phyloP scores from a whole-genome alignment of 805 yeast species.

The Pichia kluyveri region DNA sequence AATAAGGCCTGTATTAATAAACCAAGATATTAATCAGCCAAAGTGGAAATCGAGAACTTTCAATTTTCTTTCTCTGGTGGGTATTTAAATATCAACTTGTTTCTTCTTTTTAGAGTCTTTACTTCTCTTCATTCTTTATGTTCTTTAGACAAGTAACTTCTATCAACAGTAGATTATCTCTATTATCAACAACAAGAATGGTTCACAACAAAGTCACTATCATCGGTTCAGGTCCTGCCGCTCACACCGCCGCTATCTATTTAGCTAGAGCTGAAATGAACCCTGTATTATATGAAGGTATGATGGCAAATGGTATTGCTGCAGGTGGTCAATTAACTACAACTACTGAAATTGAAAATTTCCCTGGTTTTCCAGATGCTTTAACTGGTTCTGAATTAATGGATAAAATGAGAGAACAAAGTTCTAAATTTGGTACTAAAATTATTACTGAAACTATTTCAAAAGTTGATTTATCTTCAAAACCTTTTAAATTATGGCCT shows the following conservation, averaged over 20 bases:
- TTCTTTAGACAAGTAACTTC: not conserved
- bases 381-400: slow-evolving; percentile 79
- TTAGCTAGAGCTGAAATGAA: slow-evolving; percentile 92
- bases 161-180: too few species aligned
- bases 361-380: slow-evolving; percentile 97
- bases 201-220: slow-evolving; percentile 79
- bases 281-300: slow-evolving; percentile 91
- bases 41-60: too few species aligned
- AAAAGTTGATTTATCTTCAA: slow-evolving; percentile 77
- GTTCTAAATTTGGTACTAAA: slow-evolving; percentile 81
- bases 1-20: too few species aligned
- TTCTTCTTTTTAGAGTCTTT: too few species aligned
- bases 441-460: slow-evolving; percentile 92
- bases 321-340: slow-evolving; percentile 99
- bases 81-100: too few species aligned
- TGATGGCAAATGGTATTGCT: slow-evolving; percentile 95
- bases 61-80: not conserved
- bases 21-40: too few species aligned
- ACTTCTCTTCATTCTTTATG: too few species aligned
- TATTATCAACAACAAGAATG: slow-evolving; percentile 48
- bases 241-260: slow-evolving; percentile 98
- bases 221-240: slow-evolving; percentile 98
- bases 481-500: slow-evolving; percentile 95
- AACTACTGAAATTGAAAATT: slow-evolving; percentile 96
- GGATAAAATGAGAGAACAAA: slow-evolving; percentile 91